Base-by-base conservation (phyloP, 176 grass and related monocot genomes). In the barley (Hordeum vulgare) region DNA sequence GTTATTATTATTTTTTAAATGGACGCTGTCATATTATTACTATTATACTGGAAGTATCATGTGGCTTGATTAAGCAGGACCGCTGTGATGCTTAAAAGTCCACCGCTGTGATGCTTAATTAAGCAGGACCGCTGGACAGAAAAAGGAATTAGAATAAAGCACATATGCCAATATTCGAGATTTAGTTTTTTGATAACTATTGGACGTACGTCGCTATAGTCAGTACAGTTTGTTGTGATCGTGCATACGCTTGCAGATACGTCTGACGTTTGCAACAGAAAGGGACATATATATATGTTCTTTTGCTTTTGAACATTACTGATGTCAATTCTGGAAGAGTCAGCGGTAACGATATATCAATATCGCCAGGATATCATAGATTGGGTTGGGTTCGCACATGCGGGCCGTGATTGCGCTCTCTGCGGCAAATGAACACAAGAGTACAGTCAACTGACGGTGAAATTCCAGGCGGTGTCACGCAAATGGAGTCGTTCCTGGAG, bases 401-500 rank as follows among this genome's bases (percentile, higher is more conserved):
- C 71, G 15, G 11, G 21, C 33, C 33, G 69, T 49, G 70, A 28
- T 73, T 5, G 12, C 41, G 24, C 41, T 17, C 0, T 23, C 70
- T 73, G 14, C 24, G 20, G 14, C 35, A 12, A 4, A 62, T 29
- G 10, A 29, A 26, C 61, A 56, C 11, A 56, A 56, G 21, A 9
- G 1, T 21, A 21, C 7, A 56, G 53, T 56, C 20, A 56, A 2
- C 18, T 21, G 17, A 75, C 12, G 17, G 37, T 71, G 11, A 41
- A 5, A 18, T 27, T 42, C 40, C 11, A 89, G 94, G 94, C n/a
- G 94, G 91, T 0, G 87, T 94, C 29, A 82, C 90, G 73, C 73
- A 87, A 2, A 92, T 92, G 90, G 82, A 92, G 47, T 86, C 90
- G 7, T 92, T 92, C 47, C 78, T 89, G 8, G 45, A 74, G 17